phyloP scores from a whole-genome alignment of 108 stramenopile genomes.

The Fragilaria crotonensis region DNA sequence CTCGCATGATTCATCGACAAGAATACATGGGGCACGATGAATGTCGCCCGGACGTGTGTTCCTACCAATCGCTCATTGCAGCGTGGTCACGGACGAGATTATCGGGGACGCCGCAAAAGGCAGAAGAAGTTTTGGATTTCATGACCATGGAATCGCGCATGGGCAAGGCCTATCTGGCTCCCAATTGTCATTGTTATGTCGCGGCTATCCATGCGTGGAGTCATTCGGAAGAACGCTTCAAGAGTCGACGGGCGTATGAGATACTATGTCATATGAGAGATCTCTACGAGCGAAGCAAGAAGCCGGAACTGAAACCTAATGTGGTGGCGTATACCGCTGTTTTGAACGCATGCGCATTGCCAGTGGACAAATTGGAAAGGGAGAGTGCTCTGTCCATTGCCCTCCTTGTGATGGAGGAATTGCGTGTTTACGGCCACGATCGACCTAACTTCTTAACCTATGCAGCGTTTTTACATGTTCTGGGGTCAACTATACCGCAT shows the following conservation, averaged over 20 bases:
- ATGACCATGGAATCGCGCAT: slow-evolving; percentile 8
- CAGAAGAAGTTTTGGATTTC: slow-evolving; percentile 29
- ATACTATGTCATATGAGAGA: slow-evolving; percentile 36
- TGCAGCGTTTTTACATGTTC: slow-evolving; percentile 51
- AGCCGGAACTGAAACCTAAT: slow-evolving; percentile 31
- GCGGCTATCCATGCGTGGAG: slow-evolving; percentile 51
- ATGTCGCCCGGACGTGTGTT: slow-evolving; percentile 23
- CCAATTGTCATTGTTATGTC: slow-evolving; percentile 27
- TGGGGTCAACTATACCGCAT: slow-evolving; percentile 32
- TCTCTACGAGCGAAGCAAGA: slow-evolving; percentile 21
- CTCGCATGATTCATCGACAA: slow-evolving; percentile 36
- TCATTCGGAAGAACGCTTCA: slow-evolving; percentile 21
- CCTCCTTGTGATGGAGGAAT: slow-evolving; percentile 14
- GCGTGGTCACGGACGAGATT: slow-evolving; percentile 24
- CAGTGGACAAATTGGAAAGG: slow-evolving; percentile 31
- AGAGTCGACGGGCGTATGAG: slow-evolving; percentile 39
- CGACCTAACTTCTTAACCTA: slow-evolving; percentile 56
- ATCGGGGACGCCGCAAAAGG: slow-evolving; percentile 32
- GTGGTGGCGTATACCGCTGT: slow-evolving; percentile 53
- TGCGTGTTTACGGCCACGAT: slow-evolving; percentile 21
- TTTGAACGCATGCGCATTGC: slow-evolving; percentile 60
- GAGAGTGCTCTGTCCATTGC: slow-evolving; percentile 29
- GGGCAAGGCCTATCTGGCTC: slow-evolving; percentile 9
- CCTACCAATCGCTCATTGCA: slow-evolving; percentile 28
- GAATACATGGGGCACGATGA: slow-evolving; percentile 16